Percentiles rank a stretch among this genome's conserved stretches.
Conservation (phyloP, 441 rosid genomes). For the Syzygium malaccense region DNA sequence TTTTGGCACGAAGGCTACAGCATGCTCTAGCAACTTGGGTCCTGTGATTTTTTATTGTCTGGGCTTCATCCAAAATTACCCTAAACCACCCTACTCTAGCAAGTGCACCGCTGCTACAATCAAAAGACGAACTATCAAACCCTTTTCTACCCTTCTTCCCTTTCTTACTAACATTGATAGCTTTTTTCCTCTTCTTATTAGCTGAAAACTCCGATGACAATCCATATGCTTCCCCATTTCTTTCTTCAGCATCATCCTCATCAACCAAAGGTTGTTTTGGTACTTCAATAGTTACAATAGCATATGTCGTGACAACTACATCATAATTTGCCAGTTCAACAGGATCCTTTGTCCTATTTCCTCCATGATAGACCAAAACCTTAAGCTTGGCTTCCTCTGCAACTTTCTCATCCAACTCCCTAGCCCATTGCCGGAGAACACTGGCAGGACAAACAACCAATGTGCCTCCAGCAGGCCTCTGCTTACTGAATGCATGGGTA, state of each 20-base stretch:
- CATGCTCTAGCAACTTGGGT: slow-evolving; percentile 97
- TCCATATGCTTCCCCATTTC: slow-evolving; percentile 44
- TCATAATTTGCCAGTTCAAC: slow-evolving; percentile 70
- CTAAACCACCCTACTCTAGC: slow-evolving; percentile 81
- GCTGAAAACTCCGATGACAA: slow-evolving; percentile 44
- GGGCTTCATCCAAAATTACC: slow-evolving; percentile 95
- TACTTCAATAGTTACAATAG: slow-evolving; percentile 82
- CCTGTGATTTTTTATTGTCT: slow-evolving; percentile 92
- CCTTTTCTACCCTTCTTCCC: slow-evolving; percentile 62
- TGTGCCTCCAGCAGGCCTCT: slow-evolving; percentile 83
- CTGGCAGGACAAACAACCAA: slow-evolving; percentile 97
- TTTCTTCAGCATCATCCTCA: slow-evolving; percentile 72
- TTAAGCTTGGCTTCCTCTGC: slow-evolving; percentile 56
- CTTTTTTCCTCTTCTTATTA: slow-evolving; percentile 46
- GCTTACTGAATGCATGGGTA: slow-evolving; percentile 24
- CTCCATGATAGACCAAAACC: slow-evolving; percentile 81
- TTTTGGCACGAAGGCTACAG: slow-evolving; percentile 86
- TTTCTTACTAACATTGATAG: slow-evolving; percentile 38
- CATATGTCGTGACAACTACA: slow-evolving; percentile 88
- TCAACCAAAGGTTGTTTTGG: slow-evolving; percentile 71
- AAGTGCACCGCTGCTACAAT: slow-evolving; percentile 57
- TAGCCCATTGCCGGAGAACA: slow-evolving; percentile 90
- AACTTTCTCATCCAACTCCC: slow-evolving; percentile 91
- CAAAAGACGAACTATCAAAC: slow-evolving; percentile 41
- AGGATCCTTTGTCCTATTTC: slow-evolving; percentile 84